A percentile compares a stretch with the other conserved stretches of the same genome.
Conservation (phyloP, 345 rosid genomes). For the Linum lewisii region DNA sequence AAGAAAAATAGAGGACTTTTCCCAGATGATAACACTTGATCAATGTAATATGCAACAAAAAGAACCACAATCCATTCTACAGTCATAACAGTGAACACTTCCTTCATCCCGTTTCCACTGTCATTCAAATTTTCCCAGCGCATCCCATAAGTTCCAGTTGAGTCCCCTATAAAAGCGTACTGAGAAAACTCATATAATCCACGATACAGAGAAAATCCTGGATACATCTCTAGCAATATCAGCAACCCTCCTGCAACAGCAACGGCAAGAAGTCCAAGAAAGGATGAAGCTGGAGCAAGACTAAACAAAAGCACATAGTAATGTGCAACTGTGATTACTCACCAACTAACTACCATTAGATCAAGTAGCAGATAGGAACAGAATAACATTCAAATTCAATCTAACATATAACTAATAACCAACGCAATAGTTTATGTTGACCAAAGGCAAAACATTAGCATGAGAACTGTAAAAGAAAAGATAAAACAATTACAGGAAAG, state of each 20-base stretch:
- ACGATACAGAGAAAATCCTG: constrained; percentile 74
- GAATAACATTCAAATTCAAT: too few species aligned
- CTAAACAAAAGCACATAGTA: neutral
- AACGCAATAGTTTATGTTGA: too few species aligned
- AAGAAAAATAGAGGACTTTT: constrained; percentile 47
- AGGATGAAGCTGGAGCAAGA: constrained; percentile 2
- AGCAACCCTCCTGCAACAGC: constrained; percentile 54
- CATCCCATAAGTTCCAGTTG: constrained; percentile 59
- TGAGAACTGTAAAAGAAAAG: neutral
- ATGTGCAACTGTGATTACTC: too few species aligned
- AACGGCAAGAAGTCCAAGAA: constrained; percentile 6
- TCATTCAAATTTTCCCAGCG: constrained; percentile 53
- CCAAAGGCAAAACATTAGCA: neutral
- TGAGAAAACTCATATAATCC: constrained; percentile 75
- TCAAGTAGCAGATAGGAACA: neutral
- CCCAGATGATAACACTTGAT: constrained; percentile 43
- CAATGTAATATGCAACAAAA: constrained; percentile 57
- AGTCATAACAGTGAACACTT: constrained; percentile 46
- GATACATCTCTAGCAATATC: constrained; percentile 62
- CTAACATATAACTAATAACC: too few species aligned
- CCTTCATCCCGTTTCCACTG: constrained; percentile 50
- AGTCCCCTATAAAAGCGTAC: constrained; percentile 38
- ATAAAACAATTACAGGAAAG: neutral
- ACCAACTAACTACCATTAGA: neutral
- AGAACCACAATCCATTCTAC: constrained; percentile 68